Percentiles rank a stretch among this genome's conserved stretches.
Conservation (phyloP, 1,139 yeast genomes). For the Pichia sp. region DNA sequence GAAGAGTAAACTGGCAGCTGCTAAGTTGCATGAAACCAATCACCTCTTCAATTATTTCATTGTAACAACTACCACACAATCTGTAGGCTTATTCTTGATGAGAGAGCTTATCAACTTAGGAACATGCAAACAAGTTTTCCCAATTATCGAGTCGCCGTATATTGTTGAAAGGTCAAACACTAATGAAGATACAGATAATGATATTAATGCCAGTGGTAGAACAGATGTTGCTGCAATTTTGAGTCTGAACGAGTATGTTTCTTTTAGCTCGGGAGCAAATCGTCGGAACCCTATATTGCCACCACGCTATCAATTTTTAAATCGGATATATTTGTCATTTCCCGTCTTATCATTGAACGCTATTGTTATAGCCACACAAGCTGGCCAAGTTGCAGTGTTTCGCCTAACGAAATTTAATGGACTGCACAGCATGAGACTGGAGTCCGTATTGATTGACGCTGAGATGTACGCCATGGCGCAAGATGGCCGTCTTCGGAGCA, state of each 20-base stretch:
- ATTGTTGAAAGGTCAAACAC: conserved; percentile 4
- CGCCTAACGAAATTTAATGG: conserved; percentile 57
- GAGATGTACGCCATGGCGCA: conserved; percentile 20
- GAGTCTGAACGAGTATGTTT: conserved; percentile 30
- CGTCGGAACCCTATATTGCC: background rate
- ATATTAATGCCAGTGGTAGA: background rate
- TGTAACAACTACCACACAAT: conserved; percentile 41
- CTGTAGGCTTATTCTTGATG: conserved; percentile 45
- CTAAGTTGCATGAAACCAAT: background rate
- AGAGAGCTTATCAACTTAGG: conserved; percentile 44
- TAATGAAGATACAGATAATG: background rate
- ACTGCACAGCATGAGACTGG: conserved; percentile 57
- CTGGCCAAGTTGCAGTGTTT: conserved; percentile 54
- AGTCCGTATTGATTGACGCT: conserved; percentile 46
- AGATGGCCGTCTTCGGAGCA: conserved; percentile 23
- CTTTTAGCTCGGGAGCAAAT: background rate
- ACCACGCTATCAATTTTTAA: conserved; percentile 19
- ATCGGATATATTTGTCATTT: conserved; percentile 50
- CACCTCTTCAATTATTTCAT: conserved; percentile 17
- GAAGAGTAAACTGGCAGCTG: too few species aligned
- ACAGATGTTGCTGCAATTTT: background rate
- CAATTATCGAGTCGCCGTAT: conserved; percentile 5
- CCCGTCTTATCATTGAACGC: conserved; percentile 37
- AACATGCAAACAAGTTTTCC: conserved; percentile 11
- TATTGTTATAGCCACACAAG: conserved; percentile 52